Evolutionary conservation across 2,329 filamentous ascomycete genomes (phyloP).

Genomic region (Penicillium hesseltinei): DNA sequence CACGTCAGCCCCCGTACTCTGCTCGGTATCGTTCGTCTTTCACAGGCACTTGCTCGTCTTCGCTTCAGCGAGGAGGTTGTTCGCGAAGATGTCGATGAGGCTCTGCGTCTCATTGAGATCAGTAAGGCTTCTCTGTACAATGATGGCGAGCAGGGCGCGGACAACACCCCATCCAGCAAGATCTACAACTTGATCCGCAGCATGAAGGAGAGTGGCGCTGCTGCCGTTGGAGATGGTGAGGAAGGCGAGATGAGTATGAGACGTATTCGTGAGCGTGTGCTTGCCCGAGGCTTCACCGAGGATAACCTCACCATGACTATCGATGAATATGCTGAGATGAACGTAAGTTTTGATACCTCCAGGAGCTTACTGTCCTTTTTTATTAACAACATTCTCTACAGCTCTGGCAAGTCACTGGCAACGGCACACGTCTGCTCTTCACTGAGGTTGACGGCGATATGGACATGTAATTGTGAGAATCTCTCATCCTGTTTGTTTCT

Average conservation of each 20-base stretch:
- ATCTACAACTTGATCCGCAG: slow-evolving; percentile 94
- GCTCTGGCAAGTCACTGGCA: slow-evolving; percentile 76
- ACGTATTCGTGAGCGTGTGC: slow-evolving; percentile 83
- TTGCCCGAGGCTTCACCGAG: slow-evolving; percentile 94
- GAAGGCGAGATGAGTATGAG: slow-evolving; percentile 78
- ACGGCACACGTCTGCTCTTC: slow-evolving; percentile 69
- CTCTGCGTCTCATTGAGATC: slow-evolving; percentile 83
- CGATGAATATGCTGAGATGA: slow-evolving; percentile 81
- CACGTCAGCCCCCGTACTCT: slow-evolving; percentile 93
- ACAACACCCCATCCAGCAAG: slow-evolving; percentile 77
- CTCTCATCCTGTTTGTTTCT: slow-evolving; percentile 4
- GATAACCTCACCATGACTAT: slow-evolving; percentile 85
- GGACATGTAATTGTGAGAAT: slow-evolving; percentile 38
- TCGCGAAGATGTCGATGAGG: slow-evolving; percentile 93
- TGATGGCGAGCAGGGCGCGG: slow-evolving; percentile 62
- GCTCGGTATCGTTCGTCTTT: slow-evolving; percentile 85
- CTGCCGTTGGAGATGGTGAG: slow-evolving; percentile 70
- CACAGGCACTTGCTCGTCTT: slow-evolving; percentile 87
- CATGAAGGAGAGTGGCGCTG: slow-evolving; percentile 80
- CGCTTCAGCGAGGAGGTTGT: slow-evolving; percentile 83
- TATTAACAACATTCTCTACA: slow-evolving; percentile 49
- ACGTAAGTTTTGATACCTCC: slow-evolving; percentile 65
- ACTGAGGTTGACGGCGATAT: slow-evolving; percentile 61
- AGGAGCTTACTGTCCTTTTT: background rate
- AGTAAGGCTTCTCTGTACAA: slow-evolving; percentile 87